These are phyloP conservation scores for Hyaloscypha finlandica DNA, from an alignment of 495 filamentous ascomycete genomes.

Conservation along the genomic window DNA sequence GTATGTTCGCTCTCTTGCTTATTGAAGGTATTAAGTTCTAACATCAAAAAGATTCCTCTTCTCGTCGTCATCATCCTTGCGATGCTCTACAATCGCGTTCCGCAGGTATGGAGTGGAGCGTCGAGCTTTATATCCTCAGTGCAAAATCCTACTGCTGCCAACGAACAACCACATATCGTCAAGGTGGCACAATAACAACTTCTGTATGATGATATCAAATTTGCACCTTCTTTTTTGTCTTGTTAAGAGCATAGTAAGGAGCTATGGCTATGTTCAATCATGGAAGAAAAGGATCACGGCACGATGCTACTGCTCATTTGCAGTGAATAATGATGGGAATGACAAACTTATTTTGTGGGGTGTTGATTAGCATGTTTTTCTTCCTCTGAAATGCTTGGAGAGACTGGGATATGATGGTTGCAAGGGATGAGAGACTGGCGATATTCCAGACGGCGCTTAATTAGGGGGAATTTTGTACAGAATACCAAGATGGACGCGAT, in stretches of 20 bases:
- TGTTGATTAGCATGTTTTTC: background rate
- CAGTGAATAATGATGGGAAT: background rate
- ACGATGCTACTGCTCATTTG: background rate
- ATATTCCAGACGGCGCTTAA: background rate
- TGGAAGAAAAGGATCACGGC: background rate
- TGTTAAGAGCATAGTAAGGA: background rate
- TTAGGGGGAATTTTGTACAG: background rate
- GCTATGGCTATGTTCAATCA: background rate
- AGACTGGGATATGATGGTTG: background rate
- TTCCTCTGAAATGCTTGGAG: background rate
- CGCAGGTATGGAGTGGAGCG: conserved; percentile 32
- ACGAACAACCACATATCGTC: conserved; percentile 21
- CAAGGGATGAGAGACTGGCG: background rate
- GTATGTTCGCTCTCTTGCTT: conserved; percentile 48
- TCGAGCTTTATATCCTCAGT: conserved; percentile 13
- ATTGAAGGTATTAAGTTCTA: conserved; percentile 34
- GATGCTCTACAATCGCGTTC: conserved; percentile 63
- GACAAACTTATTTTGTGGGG: background rate
- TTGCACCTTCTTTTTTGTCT: background rate
- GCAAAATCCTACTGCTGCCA: conserved; percentile 7
- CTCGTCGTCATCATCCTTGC: conserved; percentile 64
- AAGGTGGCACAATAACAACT: conserved; percentile 26
- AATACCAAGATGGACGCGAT: background rate
- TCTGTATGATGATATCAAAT: background rate
- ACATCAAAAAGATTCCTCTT: conserved; percentile 49